Conservation (phyloP, 108 stramenopile species). For the Chaetoceros muelleri region DNA sequence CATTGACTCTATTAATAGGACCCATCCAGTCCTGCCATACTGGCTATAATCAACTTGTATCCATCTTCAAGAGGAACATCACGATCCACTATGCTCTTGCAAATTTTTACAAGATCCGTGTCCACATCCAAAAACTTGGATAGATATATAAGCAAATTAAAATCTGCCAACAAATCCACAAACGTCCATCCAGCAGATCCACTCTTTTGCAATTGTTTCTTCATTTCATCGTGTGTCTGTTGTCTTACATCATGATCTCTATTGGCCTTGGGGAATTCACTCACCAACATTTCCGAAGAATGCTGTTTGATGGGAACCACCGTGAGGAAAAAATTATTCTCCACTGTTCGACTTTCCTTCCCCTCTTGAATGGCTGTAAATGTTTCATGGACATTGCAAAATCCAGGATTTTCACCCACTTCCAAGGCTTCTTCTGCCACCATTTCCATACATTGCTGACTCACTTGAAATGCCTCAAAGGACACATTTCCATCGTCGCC, state of each 20-base stretch:
- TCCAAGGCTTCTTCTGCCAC: conserved; percentile 92
- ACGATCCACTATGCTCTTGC: conserved; percentile 69
- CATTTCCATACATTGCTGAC: conserved; percentile 96
- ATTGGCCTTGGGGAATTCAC: conserved; percentile 80
- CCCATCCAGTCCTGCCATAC: conserved; percentile 74
- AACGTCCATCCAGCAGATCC: conserved; percentile 86
- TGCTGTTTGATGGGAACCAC: conserved; percentile 91
- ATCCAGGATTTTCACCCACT: conserved; percentile 69
- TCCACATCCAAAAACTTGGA: conserved; percentile 66
- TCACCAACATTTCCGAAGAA: conserved; percentile 73
- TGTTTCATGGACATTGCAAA: conserved; percentile 85
- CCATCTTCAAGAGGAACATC: conserved; percentile 81
- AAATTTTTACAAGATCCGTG: conserved; percentile 74
- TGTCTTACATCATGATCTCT: conserved; percentile 57
- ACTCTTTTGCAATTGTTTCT: conserved; percentile 73
- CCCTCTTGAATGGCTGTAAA: conserved; percentile 97
- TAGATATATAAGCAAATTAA: conserved; percentile 85
- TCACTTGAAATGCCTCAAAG: conserved; percentile 92
- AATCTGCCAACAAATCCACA: conserved; percentile 85
- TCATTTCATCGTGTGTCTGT: conserved; percentile 79
- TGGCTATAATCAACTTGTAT: conserved; percentile 82
- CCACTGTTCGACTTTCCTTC: conserved; percentile 82
- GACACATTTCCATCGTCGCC: conserved; percentile 69
- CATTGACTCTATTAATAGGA: conserved; percentile 24
- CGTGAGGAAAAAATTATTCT: conserved; percentile 92